These are phyloP conservation scores for Colletotrichum godetiae DNA, from an alignment of 2,329 filamentous ascomycete species.

Conservation along the genomic window DNA sequence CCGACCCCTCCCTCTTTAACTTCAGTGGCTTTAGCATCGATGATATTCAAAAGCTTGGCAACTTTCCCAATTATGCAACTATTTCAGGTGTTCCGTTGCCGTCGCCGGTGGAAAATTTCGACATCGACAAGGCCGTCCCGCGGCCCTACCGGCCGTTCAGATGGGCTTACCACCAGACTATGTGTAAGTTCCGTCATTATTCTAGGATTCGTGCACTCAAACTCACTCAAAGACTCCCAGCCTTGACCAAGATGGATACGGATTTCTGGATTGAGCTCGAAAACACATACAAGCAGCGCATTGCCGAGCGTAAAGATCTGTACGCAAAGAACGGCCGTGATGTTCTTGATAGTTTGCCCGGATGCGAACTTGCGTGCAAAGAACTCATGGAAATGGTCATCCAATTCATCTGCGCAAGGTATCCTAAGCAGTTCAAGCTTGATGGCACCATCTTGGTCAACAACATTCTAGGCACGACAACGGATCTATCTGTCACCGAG, in stretches of 20 bases:
- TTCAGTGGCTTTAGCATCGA: slow-evolving; percentile 76
- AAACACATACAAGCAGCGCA: slow-evolving; percentile 73
- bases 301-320: slow-evolving; percentile 75
- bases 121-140: slow-evolving; percentile 74
- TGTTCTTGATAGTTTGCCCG: slow-evolving; percentile 77
- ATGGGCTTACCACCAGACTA: slow-evolving; percentile 90
- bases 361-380: slow-evolving; percentile 82
- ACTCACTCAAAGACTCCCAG: slow-evolving; percentile 44
- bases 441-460: slow-evolving; percentile 74
- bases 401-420: slow-evolving; percentile 82
- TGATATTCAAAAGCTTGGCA: slow-evolving; percentile 76
- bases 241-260: slow-evolving; percentile 79
- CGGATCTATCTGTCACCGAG: slow-evolving; percentile 69
- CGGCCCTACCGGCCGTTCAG: slow-evolving; percentile 84
- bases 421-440: slow-evolving; percentile 79
- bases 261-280: slow-evolving; percentile 95
- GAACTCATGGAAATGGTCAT: slow-evolving; percentile 89
- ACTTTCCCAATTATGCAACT: slow-evolving; percentile 82
- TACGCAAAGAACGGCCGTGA: slow-evolving; percentile 70
- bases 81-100: slow-evolving; percentile 82
- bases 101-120: slow-evolving; percentile 70
- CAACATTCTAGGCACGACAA: slow-evolving; percentile 70
- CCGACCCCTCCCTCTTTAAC: slow-evolving; percentile 58
- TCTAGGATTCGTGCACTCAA: too few species aligned
- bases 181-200: slow-evolving; percentile 72